A percentile compares a stretch with the other conserved stretches of the same genome.
These are phyloP conservation scores for Barnettozyma sucrosica DNA, from an alignment of 805 yeast genomes.

Conservation along the genomic window DNA sequence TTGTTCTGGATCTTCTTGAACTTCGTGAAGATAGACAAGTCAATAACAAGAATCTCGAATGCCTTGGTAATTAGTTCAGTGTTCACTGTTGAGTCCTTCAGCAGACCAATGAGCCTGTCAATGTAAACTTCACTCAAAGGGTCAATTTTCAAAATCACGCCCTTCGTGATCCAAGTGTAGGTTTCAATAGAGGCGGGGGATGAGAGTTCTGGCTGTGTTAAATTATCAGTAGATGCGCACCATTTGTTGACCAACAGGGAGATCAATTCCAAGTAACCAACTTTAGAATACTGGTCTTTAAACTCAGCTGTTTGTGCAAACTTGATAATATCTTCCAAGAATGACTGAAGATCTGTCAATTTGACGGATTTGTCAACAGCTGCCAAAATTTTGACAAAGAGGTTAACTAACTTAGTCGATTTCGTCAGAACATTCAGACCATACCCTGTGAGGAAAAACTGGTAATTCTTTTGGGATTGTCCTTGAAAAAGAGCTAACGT, in stretches of 20 bases:
- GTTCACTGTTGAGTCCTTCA: conserved; percentile 32
- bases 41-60: conserved; percentile 62
- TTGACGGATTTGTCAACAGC: conserved; percentile 41
- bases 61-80: conserved; percentile 40
- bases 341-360: conserved; percentile 21
- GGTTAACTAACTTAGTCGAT: conserved; percentile 31
- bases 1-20: conserved; percentile 42
- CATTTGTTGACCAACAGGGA: conserved; percentile 56
- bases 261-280: conserved; percentile 52
- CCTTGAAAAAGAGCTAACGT: conserved; percentile 33
- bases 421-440: conserved; percentile 20
- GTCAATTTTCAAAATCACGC: conserved; percentile 56
- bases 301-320: conserved; percentile 11
- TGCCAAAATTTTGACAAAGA: conserved; percentile 43
- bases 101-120: conserved; percentile 29
- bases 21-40: conserved; percentile 54
- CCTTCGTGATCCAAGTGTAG: conserved; percentile 67
- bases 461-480: conserved; percentile 15
- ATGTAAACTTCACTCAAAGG: conserved; percentile 30
- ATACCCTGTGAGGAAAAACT: conserved; percentile 7
- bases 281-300: conserved; percentile 26
- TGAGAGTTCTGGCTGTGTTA: conserved; percentile 1
- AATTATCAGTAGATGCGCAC: conserved; percentile 15
- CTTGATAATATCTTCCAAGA: conserved; percentile 11
- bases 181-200: conserved; percentile 41